A percentile compares a stretch with the other conserved stretches of the same genome.
phyloP scores from a whole-genome alignment of 1,284 basidiomycete genomes.

The Rhizoctonia solani region DNA sequence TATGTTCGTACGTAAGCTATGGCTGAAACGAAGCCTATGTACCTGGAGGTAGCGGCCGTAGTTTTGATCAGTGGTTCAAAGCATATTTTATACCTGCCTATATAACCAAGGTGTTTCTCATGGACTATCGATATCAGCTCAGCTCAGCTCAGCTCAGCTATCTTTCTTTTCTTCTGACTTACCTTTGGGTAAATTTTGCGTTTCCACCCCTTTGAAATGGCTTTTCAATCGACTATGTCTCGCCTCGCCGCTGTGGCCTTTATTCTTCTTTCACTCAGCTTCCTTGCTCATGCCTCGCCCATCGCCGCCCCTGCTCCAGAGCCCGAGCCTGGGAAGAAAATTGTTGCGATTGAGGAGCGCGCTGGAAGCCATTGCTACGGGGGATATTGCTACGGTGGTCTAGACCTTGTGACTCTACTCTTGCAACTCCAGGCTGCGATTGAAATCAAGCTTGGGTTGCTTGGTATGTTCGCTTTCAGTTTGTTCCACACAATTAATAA shows the following conservation, averaged over 20 bases:
- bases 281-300: conserved; percentile 10
- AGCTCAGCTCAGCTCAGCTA: too few relatives aligned
- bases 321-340: background rate
- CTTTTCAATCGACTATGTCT: conserved; percentile 9
- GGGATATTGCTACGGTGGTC: background rate
- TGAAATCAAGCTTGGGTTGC: background rate
- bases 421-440: background rate
- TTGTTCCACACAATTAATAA: background rate
- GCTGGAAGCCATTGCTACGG: background rate
- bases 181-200: too few relatives aligned
- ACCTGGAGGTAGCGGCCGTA: too few relatives aligned
- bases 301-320: conserved; percentile 10
- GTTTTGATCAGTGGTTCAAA: too few relatives aligned
- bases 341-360: background rate
- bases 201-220: background rate
- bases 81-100: too few relatives aligned
- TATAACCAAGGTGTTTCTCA: too few relatives aligned
- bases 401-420: background rate
- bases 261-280: conserved; percentile 1
- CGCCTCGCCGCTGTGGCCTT: conserved; percentile 13
- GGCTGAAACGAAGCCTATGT: too few relatives aligned
- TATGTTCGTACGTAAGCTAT: too few relatives aligned
- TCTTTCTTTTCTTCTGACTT: too few relatives aligned
- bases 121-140: too few relatives aligned
- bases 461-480: background rate